Base-by-base conservation (phyloP, 305 asterid species). In the Solanum hybrid region DNA sequence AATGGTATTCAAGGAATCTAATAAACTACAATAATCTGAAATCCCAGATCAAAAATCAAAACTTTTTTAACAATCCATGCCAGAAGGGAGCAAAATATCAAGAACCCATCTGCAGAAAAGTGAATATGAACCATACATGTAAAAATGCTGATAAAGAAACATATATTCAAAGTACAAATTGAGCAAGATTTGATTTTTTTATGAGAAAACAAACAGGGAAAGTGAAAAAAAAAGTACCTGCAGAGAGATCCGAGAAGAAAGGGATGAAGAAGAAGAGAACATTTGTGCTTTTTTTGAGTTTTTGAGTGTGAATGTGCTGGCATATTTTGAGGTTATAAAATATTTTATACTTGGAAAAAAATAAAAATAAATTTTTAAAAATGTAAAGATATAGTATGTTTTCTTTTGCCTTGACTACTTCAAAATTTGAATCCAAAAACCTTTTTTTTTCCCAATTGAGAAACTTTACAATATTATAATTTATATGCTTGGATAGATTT, bases 171-270 rank as follows among this genome's bases (percentile, higher is more conserved):
- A 11, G 89, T 72, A 12, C 8, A 27, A 51, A 22, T 20, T 9
- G 26, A 9, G 24, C 42, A 73, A 40, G 76, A 75, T 73, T 76
- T 87, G 64, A 32, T 73, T 75, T 32, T 40, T 51, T 26, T 6
- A 11, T 86, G 37, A 13, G 29, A 17, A 13, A 26, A 73, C 17
- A 72, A 40, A 17, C 14, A 72, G 82, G 73, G 13, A 32, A 66
- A 73, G 85, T 37, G 22, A 29, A 40, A 72, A 75, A 72, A 51
- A 64, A 75, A 32, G 75, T 36, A 72, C 81, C 82, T 87, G 69
- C 69, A 71, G 29, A 87, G 84, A 87, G 89, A 87, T 87, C 89
- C 89, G 36, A 87, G 84, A 87, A 87, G 89, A 11, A 51, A 17
- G 89, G 84, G 29, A 38, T 24, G 66, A 86, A 42, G 72, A 85